Evolutionary conservation across 2,329 filamentous ascomycete species (phyloP).

Genomic region (Penicillium sp.): DNA sequence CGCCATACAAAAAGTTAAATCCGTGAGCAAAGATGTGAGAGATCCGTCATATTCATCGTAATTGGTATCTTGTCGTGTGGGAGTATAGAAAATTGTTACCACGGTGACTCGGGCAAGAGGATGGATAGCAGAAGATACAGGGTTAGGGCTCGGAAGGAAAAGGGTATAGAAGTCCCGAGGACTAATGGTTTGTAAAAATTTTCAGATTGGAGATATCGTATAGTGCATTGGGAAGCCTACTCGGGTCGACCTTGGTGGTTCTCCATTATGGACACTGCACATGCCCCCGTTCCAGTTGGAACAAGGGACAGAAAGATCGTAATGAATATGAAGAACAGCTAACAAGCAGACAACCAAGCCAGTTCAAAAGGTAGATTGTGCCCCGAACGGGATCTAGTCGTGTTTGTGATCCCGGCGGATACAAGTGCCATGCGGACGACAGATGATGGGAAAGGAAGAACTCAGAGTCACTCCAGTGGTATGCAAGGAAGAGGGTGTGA

Average conservation of each 20-base stretch:
- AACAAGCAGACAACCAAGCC: background rate
- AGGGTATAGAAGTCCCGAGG: background rate
- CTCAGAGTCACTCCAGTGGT: slow-evolving; percentile 9
- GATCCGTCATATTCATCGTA: background rate
- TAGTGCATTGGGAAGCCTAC: background rate
- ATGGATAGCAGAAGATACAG: background rate
- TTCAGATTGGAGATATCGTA: background rate
- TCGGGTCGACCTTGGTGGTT: background rate
- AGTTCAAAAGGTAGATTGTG: background rate
- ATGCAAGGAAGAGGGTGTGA: slow-evolving; percentile 11
- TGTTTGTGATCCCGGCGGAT: slow-evolving; percentile 2
- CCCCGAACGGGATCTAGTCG: slow-evolving; percentile 3
- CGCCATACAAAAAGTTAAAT: background rate
- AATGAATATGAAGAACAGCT: background rate
- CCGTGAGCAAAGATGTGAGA: background rate
- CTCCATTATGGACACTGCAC: background rate
- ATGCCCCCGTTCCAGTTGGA: background rate
- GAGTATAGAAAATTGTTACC: background rate
- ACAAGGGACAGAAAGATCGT: background rate
- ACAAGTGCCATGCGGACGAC: background rate
- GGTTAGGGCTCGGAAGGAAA: slow-evolving; percentile 2
- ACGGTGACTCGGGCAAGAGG: background rate
- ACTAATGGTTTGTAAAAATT: background rate
- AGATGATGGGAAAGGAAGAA: background rate
- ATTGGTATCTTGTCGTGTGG: background rate